Base-by-base conservation (phyloP, 2,329 filamentous ascomycete species). In the Tolypocladium pustulatum region DNA sequence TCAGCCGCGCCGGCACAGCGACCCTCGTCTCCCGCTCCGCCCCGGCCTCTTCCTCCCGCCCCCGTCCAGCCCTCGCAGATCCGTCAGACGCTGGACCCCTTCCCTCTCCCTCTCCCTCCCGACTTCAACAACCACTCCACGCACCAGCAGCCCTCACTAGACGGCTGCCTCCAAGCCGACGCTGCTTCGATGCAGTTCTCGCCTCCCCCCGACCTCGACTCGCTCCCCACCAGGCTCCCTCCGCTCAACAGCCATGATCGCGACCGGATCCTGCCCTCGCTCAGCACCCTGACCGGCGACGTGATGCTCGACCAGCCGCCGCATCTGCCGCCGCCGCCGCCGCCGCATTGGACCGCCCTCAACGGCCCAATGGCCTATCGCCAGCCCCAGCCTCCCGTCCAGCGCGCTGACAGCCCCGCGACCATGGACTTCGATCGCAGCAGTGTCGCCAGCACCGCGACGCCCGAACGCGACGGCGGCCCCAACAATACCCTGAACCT, bases 401-500 rank as follows among this genome's bases (percentile, higher is more conserved):
- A 78, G 58, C 65, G 72, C 34, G 70, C 70, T 27, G 76, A 79
- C 41, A 76, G 78, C 36, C 76, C 79, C 5, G 71, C 74, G 61
- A 71, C 72, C 60, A 80, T 80, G 76, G 80, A 82, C 54, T 61
- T 77, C 46, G 80, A 83, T 58, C 65, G 66, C 58, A 75, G 70
- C 61, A 75, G 74, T 60, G 72, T 72, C 57, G 61, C 68, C 41
- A 77, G 74, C 63, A 70, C 74, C 37, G 70, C 75, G 9, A 81
- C 79, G 4, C 76, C 80, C 15, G 78, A 80, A 57, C 69, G 69
- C n/a, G 76, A 77, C 61, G 75, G 73, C 4, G 71, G 79, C 55
- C 72, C 78, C 6, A 74, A 74, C 58, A 83, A 79, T 60, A 79
- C 58, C 41, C 56, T 85, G 54, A 84, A 75, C 60, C 70, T 88